These are phyloP conservation scores for Sphaceloma murrayae DNA, from an alignment of 2,329 filamentous ascomycete species.

Conservation along the genomic window DNA sequence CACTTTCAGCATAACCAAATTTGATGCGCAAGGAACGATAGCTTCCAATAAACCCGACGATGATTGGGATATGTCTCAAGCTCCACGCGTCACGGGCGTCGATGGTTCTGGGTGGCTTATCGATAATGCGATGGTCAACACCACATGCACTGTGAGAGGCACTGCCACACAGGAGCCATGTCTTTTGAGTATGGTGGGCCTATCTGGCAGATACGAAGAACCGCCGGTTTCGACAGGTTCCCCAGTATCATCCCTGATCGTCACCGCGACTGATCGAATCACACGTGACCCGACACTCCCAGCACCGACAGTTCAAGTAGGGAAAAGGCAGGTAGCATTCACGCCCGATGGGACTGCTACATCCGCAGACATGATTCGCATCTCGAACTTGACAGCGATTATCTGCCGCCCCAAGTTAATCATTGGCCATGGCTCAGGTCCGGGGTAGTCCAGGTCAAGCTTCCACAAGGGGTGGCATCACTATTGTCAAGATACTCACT, in stretches of 20 bases:
- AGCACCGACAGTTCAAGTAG: too few species aligned
- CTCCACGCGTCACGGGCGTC: neutral
- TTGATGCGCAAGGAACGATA: too few species aligned
- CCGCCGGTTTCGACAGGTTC: too few species aligned
- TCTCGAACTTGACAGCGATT: neutral
- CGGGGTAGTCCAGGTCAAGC: neutral
- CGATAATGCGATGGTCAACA: neutral
- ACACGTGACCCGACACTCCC: too few species aligned
- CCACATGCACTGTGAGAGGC: neutral
- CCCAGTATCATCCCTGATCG: too few species aligned
- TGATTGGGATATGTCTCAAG: neutral
- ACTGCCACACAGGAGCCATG: neutral
- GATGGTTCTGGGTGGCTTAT: neutral
- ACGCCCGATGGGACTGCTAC: too few species aligned
- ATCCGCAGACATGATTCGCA: too few species aligned
- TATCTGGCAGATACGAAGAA: neutral
- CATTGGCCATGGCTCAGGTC: neutral
- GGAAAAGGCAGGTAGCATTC: too few species aligned
- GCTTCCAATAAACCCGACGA: too few species aligned
- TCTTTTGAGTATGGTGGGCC: neutral
- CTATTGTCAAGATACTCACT: neutral
- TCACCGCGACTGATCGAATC: too few species aligned
- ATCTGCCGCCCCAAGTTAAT: neutral
- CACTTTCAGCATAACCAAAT: neutral
- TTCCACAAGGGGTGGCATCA: neutral